Base-by-base conservation (phyloP, 2,329 filamentous ascomycete genomes). In the Colletotrichum shisoi region DNA sequence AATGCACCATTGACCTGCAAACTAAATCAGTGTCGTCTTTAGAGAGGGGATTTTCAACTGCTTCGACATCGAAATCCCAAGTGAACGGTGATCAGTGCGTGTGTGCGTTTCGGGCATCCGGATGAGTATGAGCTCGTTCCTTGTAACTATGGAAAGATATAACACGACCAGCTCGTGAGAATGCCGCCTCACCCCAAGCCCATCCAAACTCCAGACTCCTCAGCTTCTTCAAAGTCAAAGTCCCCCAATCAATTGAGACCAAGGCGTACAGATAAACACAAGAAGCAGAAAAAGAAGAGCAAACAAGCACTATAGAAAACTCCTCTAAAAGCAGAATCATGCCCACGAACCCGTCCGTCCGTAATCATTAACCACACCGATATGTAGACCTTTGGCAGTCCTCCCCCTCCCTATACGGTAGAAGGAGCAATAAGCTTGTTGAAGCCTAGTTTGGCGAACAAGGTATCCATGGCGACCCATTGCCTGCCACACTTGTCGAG, bases 401-500 rank as follows among this genome's bases (percentile, higher is more conserved):
- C 40, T 24, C 19, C 31, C 37, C 19, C 27, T 40, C n/a, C 42
- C 31, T 45, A 67, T 19, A 54, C 61, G 21, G 44, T 54, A 13
- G 48, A 48, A 21, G 49, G n/a, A 37, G 46, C 24, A 13, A 63
- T 15, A 42, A 60, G 58, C 71, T 78, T 78, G 71, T 76, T 79
- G 74, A 88, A 87, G 11, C 87, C 87, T 46, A 90, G 73, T 77
- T 88, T 89, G 27, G 86, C 85, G 83, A 97, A 97, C 70, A 97
- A 79, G 71, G 84, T 89, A 78, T 95, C 93, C 94, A 97, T 97
- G 71, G 92, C 91, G 59, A 97, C 94, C 92, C 93, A 97, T 78
- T 93, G 91, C 72, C 92, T 83, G 31, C 94, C 94, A 78, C 93
- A 96, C 81, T 94, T 95, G 74, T 93, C 92, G 72, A 97, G 79